Base-by-base conservation (phyloP, 2,329 filamentous ascomycete genomes). In the Diplodia sapinea region DNA sequence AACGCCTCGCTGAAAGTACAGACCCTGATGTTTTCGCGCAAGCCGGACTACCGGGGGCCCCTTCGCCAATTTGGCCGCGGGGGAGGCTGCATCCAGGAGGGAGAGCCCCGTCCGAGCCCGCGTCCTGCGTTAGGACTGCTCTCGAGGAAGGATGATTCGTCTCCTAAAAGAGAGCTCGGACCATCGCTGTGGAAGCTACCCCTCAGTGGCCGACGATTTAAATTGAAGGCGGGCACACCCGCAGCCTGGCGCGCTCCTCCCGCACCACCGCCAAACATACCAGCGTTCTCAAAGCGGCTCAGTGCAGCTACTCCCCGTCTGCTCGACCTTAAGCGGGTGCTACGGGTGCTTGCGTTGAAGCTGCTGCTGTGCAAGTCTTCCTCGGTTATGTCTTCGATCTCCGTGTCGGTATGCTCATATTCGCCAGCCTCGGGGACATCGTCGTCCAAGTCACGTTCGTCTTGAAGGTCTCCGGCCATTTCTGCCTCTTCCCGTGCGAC, bases 361-460 rank as follows among this genome's bases (percentile, higher is more conserved):
- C 43, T 20, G 47, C 59, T 63, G 36, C 49, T 63, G 20, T 40
- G 55, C 23, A 68, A n/a, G 43, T 66, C 52, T 20, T 70, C 73
- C 71, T 72, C 70, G 33, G 70, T 74, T 56, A 70, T 71, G 33
- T 72, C 73, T 64, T 84, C 82, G 0, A 81, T 71, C 69, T 85
- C 83, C 13, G 83, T 85, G 70, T 86, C 84, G 3, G 84, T 86
- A 70, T 85, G 84, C 71, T 86, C 80, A 70, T 85, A 86, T 70
- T 80, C 82, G 15, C 66, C 84, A 4, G 82, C 83, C 70, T 85
- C 83, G 0, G 83, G 84, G 26, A 85, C 78, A 68, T 82, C 82
- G 65, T 84, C 83, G 70, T 86, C 83, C 15, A 68, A 54, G 64
- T 83, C 82, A 51, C 82, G 78, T 69, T 82, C 81, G 64, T 84